phyloP scores from a whole-genome alignment of 2,329 filamentous ascomycete species.

The Paraphoma chrysanthemicola region DNA sequence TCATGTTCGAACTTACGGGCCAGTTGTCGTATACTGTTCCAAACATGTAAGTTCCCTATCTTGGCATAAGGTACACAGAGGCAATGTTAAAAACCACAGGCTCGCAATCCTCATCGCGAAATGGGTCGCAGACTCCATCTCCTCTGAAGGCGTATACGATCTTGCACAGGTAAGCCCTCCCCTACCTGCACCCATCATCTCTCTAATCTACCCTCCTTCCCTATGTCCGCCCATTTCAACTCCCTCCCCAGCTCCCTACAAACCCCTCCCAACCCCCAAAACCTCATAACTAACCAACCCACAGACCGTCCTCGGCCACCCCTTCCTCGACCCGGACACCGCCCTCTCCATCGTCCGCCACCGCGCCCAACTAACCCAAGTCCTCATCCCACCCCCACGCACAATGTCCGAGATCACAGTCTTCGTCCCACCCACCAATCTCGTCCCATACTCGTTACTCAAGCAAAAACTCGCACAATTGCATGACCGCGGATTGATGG shows the following conservation, averaged over 20 bases:
- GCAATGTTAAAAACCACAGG: conserved; percentile 21
- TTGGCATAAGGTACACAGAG: too few species aligned
- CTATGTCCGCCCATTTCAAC: too few species aligned
- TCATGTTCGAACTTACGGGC: conserved; percentile 68
- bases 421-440: conserved; percentile 52
- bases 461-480: conserved; percentile 56
- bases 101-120: conserved; percentile 66
- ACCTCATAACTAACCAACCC: background rate
- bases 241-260: too few species aligned
- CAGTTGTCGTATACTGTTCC: conserved; percentile 65
- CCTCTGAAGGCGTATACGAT: conserved; percentile 63
- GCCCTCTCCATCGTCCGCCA: conserved; percentile 53
- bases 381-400: conserved; percentile 59
- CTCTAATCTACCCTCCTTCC: too few species aligned
- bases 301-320: conserved; percentile 60
- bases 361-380: conserved; percentile 50
- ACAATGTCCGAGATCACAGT: conserved; percentile 66
- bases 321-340: conserved; percentile 63
- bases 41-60: conserved; percentile 53
- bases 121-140: conserved; percentile 64
- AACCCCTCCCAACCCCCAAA: too few species aligned
- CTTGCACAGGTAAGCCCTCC: conserved; percentile 56
- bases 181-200: too few species aligned
- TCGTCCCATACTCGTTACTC: conserved; percentile 52
- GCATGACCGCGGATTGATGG: conserved; percentile 60